These are phyloP conservation scores for Diplogelasinospora grovesii DNA, from an alignment of 495 filamentous ascomycete species.

Conservation along the genomic window DNA sequence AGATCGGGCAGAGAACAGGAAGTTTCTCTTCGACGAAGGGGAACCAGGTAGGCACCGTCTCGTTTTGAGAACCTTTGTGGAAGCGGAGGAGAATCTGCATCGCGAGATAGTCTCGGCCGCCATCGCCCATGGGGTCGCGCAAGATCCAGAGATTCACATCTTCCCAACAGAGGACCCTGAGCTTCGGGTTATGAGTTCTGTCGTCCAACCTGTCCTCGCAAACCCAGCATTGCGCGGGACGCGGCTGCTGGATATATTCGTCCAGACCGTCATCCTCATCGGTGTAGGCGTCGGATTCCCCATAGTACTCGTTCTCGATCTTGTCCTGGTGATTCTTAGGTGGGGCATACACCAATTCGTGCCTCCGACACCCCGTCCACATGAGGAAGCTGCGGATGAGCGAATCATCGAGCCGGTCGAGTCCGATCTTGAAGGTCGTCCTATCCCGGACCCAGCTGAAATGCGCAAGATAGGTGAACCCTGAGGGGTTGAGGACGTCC, in stretches of 20 bases:
- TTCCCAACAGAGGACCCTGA: constrained; percentile 5
- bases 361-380: constrained; percentile 1
- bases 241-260: background rate
- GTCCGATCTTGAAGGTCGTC: constrained; percentile 3
- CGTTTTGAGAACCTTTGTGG: constrained; percentile 2
- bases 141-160: constrained; percentile 1
- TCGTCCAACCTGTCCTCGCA: constrained; percentile 1
- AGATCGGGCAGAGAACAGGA: constrained; percentile 6
- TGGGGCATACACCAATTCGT: constrained; percentile 2
- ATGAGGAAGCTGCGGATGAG: background rate
- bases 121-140: background rate
- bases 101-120: constrained; percentile 4
- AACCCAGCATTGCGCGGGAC: constrained; percentile 2
- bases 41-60: constrained; percentile 4
- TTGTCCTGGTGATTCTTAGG: background rate
- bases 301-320: background rate
- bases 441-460: constrained; percentile 2
- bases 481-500: background rate
- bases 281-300: constrained; percentile 4
- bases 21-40: constrained; percentile 1
- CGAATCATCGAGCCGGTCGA: constrained; percentile 2
- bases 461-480: constrained; percentile 3
- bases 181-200: background rate
- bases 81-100: constrained; percentile 1
- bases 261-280: constrained; percentile 1